A percentile compares a stretch with the other conserved stretches of the same genome.
Evolutionary conservation across 441 rosid species (phyloP).

Genomic region (Arabidopsis lyrata): DNA sequence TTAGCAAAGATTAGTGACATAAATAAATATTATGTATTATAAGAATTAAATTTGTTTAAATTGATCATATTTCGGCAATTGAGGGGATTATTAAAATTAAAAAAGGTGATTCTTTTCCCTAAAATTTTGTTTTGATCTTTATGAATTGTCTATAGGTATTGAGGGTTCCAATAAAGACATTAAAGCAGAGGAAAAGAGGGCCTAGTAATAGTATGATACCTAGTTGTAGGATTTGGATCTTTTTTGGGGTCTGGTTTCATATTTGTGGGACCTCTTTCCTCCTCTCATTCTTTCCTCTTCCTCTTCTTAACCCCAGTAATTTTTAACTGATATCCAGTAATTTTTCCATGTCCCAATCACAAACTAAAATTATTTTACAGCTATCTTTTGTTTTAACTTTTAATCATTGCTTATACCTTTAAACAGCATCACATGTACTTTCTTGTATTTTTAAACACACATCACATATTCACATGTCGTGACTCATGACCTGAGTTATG

Average conservation of each 20-base stretch:
- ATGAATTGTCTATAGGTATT: conserved; percentile 45
- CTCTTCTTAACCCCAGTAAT: background rate
- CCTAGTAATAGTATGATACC: conserved; percentile 48
- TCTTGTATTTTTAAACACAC: conserved; percentile 23
- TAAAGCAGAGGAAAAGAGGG: conserved; percentile 44
- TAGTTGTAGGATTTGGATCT: conserved; percentile 47
- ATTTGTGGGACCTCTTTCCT: conserved; percentile 40
- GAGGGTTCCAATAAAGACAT: conserved; percentile 48
- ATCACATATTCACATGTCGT: conserved; percentile 42
- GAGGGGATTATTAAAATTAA: background rate
- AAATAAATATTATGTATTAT: too few species aligned
- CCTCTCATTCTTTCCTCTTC: background rate
- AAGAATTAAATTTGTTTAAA: too few species aligned
- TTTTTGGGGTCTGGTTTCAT: conserved; percentile 40
- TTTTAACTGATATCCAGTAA: background rate
- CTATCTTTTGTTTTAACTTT: background rate
- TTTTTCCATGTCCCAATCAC: background rate
- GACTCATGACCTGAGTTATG: conserved; percentile 26
- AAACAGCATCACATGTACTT: conserved; percentile 35
- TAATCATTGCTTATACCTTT: conserved; percentile 24
- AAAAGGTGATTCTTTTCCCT: conserved; percentile 27
- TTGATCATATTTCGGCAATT: background rate
- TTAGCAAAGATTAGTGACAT: too few species aligned
- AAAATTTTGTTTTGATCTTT: conserved; percentile 33
- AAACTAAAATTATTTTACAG: background rate